Percentiles rank a stretch among this genome's conserved stretches.
Conservation (phyloP, 345 rosid genomes). For the Rubroshorea leprosula region DNA sequence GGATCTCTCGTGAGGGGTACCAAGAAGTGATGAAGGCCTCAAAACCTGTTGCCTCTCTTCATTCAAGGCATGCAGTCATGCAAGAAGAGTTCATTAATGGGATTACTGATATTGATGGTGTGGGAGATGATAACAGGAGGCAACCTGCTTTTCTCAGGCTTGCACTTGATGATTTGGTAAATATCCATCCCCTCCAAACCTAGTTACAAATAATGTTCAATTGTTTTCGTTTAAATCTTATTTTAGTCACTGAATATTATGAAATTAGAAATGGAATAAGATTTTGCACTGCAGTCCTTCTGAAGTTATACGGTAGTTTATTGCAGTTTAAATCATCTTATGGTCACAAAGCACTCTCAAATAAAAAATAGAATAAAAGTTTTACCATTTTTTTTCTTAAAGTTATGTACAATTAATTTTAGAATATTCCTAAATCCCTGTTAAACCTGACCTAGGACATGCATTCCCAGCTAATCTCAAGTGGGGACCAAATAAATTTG, state of each 20-base stretch:
- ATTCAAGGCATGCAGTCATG: conserved; percentile 61
- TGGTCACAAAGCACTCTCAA: not conserved
- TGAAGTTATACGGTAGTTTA: not conserved
- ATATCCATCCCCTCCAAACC: not conserved
- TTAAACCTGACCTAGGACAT: too few relatives aligned
- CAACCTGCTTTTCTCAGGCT: conserved; percentile 88
- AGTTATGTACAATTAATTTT: too few relatives aligned
- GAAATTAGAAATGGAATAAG: not conserved
- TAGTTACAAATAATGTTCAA: not conserved
- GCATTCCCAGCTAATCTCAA: too few relatives aligned
- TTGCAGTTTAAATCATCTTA: not conserved
- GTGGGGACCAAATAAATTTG: too few relatives aligned
- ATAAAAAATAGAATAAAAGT: not conserved
- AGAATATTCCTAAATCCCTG: too few relatives aligned
- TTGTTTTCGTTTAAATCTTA: not conserved
- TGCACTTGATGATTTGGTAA: conserved; percentile 95
- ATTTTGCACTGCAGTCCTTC: not conserved
- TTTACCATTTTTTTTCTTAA: too few relatives aligned
- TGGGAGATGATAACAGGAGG: conserved; percentile 58
- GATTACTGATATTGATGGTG: conserved; percentile 62
- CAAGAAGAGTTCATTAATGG: conserved; percentile 82
- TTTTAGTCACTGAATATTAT: not conserved
- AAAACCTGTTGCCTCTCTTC: conserved; percentile 62
- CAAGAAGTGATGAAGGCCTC: conserved; percentile 72
- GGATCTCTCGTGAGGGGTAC: conserved; percentile 74